Evolutionary conservation across 2,329 filamentous ascomycete species (phyloP), one percentile per base, ranked within the genome.

Genomic region (Diaporthe sp.): DNA sequence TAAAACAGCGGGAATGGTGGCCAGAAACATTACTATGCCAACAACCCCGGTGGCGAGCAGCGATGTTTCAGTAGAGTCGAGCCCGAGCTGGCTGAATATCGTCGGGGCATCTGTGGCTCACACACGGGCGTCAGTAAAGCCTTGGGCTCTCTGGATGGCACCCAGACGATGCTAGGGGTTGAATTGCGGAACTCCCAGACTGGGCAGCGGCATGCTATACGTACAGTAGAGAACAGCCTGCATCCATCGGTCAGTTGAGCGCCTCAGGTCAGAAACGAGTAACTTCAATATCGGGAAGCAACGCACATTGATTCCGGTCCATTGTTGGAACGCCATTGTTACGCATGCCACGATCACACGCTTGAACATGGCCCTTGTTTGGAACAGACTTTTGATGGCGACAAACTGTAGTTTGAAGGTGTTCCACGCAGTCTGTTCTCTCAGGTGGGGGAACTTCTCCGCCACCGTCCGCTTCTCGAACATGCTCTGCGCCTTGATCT

Each of bases 401-500:
- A 94, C 89, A 75, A 92, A 94, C 78, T 94, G 92, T 10, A 94
- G 84, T 82, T 91, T 93, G 79, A 92, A 88, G n/a, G 83, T 88
- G 80, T 93, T 92, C 89, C 87, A 89, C 1, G 85, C 83, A 0
- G 90, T 93, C 68, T 87, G 86, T 74, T 92, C 87, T 2, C 87
- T 84, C 19, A 94, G 84, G 44, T 92, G 85, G 0, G 93, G 94
- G 81, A 94, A 95, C 32, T 92, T 86, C 76, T 93, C 91, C 0
- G 89, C 88, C 13, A 92, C 86, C 0, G 90, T 91, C 44, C 91
- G 89, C 83, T 95, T 94, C 82, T 96, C 94, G 77, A 96, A 97
- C 25, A 94, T 82, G 0, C 91, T 92, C 81, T 95, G 92, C 0
- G 94, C 93, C 81, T 94, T 94, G 83, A 96, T 96, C 81, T 96